A percentile compares a stretch with the other conserved stretches of the same genome.
Conservation (phyloP, 352 stramenopile species). For the Globisporangium mamillatum region DNA sequence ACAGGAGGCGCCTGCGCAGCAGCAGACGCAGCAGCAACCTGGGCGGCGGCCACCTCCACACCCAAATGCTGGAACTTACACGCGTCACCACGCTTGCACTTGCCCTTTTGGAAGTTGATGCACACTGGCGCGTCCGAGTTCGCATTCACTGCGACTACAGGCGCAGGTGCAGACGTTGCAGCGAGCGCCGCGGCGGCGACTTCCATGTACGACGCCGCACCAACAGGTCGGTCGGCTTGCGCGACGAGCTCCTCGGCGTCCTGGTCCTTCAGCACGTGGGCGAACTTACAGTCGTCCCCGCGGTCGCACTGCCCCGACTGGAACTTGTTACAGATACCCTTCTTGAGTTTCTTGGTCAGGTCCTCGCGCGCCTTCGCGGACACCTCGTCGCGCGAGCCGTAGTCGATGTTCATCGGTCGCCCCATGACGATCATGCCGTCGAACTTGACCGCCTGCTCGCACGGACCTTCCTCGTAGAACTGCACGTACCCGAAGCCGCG, state of each 20-base stretch:
- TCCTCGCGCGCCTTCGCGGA: constrained; percentile 68
- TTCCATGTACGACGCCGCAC: constrained; percentile 21
- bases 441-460: constrained; percentile 78
- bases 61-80: constrained; percentile 64
- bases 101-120: constrained; percentile 74
- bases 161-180: neutral
- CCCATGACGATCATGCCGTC: constrained; percentile 85
- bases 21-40: constrained; percentile 1
- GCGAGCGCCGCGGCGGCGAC: constrained; percentile 17
- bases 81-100: constrained; percentile 55
- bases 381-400: constrained; percentile 64
- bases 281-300: constrained; percentile 68
- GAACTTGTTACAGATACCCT: constrained; percentile 74
- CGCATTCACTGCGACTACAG: constrained; percentile 22
- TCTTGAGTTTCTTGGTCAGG: constrained; percentile 74
- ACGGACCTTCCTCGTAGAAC: constrained; percentile 89
- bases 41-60: constrained; percentile 12
- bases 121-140: constrained; percentile 55
- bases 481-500: constrained; percentile 90
- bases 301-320: constrained; percentile 56
- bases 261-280: constrained; percentile 61
- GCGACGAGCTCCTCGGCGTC: constrained; percentile 48
- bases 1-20: neutral
- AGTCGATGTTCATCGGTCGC: constrained; percentile 80
- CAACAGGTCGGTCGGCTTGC: constrained; percentile 29